Conservation (phyloP, 306 rosid species). For the Citrullus colocynthis region DNA sequence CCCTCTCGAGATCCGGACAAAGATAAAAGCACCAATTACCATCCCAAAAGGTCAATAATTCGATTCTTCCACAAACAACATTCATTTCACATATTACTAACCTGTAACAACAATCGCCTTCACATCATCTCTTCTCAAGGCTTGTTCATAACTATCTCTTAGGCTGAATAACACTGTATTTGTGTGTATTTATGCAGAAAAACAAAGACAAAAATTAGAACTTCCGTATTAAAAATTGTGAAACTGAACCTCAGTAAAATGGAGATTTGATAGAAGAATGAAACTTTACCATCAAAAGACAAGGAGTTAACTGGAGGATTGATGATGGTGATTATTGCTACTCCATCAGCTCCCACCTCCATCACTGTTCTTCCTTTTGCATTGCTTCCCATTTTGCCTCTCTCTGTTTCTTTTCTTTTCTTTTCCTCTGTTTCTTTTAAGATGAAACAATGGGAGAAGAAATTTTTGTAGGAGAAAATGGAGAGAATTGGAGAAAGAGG, state of each 20-base stretch:
- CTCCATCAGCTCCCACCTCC: conserved; percentile 85
- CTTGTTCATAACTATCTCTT: conserved; percentile 57
- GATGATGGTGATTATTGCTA: conserved; percentile 78
- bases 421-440: no score
- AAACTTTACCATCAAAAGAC: conserved; percentile 59
- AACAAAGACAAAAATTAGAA: neutral
- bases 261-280: neutral
- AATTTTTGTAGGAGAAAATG: neutral
- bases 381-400: conserved; percentile 32
- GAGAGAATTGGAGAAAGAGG: neutral
- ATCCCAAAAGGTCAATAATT: neutral
- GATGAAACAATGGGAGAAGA: neutral
- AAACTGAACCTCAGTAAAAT: neutral
- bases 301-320: conserved; percentile 96
- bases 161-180: conserved; percentile 49
- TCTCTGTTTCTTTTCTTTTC: neutral
- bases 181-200: neutral
- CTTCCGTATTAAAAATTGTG: neutral
- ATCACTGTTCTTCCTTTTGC: conserved; percentile 45
- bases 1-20: neutral
- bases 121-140: conserved; percentile 58
- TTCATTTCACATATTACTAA: conserved; percentile 3
- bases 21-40: neutral
- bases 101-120: conserved; percentile 88
- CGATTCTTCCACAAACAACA: neutral